Evolutionary conservation across 192 early-diverging fungal genomes (phyloP), one percentile per base, ranked within the genome.

Genomic region (Umbelopsis ramanniana): DNA sequence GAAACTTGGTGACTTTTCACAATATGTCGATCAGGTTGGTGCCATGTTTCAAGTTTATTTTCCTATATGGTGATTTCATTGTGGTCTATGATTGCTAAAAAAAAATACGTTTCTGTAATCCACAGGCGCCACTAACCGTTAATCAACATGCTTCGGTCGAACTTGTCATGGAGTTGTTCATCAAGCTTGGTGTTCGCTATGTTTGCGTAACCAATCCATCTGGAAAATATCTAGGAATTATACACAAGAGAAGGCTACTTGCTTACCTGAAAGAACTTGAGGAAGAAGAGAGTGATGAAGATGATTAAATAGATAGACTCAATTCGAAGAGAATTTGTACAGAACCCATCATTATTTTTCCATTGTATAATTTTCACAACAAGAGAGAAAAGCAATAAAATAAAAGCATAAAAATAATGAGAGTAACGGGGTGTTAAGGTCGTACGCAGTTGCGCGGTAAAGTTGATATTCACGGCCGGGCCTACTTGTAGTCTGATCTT

Each of bases 181-280:
- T 90, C 53, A 93, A 95, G 67, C 72, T 97, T 46, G 95, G 96
- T 4, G 81, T 93, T 29, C 87, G 89, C 52, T 94, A 91, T 46
- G 72, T 97, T 3, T 93, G 91, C 74, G 94, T 97, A 11, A 88
- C 88, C 9, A 82, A 92, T 55, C 52, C 68, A 10, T 83, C 89
- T 22, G 95, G 96, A 2, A 73, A 84, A 17, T 93, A 87, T 54
- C 87, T 89, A 47, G 96, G 95, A 21, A 86, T 95, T 50, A 91
- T 97, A 26, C 90, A 92, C 76, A 97, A 96, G 81, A 94, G 94
- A 74, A 78, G 87, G 21, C 77, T 96, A 17, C 78, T 96, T n/a
- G 86, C 85, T 8, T 94, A 89, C 73, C 74, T 93, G 17, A 92
- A 90, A 60, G 89, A 91, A 68, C 73, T 91, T 12, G 89, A 91